Conservation (phyloP, 192 early-diverging fungal genomes). For the Coemansia sp. region DNA sequence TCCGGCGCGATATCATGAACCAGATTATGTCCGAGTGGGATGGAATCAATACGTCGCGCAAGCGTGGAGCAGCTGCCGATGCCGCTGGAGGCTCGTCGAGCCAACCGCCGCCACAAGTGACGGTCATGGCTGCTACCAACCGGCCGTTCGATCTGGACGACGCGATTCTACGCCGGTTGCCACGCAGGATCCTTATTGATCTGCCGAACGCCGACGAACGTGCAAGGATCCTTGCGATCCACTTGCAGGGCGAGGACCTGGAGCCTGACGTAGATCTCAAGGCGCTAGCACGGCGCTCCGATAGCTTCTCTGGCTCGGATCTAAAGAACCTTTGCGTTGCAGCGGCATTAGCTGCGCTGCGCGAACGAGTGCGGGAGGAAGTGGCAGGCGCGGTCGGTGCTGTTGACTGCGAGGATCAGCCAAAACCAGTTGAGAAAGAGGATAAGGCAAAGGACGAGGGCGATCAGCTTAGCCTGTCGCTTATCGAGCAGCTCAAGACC, state of each 20-base stretch:
- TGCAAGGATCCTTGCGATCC: constrained; percentile 70
- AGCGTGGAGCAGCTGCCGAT: constrained; percentile 31
- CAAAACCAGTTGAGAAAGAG: neutral
- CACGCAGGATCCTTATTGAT: constrained; percentile 89
- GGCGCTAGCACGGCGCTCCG: constrained; percentile 70
- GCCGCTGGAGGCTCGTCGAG: neutral
- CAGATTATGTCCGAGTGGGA: constrained; percentile 99
- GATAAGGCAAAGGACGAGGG: constrained; percentile 6
- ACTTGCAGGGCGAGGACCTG: constrained; percentile 79
- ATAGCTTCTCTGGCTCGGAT: constrained; percentile 91
- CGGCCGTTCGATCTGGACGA: constrained; percentile 97
- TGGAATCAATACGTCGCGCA: constrained; percentile 73
- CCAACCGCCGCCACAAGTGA: constrained; percentile 58
- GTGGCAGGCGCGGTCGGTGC: constrained; percentile 8
- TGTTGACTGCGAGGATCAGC: neutral
- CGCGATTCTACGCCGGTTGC: constrained; percentile 90
- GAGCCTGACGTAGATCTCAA: constrained; percentile 60
- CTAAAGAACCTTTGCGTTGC: constrained; percentile 93
- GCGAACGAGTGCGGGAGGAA: constrained; percentile 62
- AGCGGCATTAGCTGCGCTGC: constrained; percentile 71
- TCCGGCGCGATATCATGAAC: constrained; percentile 82
- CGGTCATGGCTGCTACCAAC: constrained; percentile 94
- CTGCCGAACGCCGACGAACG: constrained; percentile 81
- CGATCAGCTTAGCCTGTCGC: constrained; percentile 32
- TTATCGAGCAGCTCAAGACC: constrained; percentile 45